Base-by-base conservation (phyloP, 495 filamentous ascomycete genomes). In the Neurospora sp. region DNA sequence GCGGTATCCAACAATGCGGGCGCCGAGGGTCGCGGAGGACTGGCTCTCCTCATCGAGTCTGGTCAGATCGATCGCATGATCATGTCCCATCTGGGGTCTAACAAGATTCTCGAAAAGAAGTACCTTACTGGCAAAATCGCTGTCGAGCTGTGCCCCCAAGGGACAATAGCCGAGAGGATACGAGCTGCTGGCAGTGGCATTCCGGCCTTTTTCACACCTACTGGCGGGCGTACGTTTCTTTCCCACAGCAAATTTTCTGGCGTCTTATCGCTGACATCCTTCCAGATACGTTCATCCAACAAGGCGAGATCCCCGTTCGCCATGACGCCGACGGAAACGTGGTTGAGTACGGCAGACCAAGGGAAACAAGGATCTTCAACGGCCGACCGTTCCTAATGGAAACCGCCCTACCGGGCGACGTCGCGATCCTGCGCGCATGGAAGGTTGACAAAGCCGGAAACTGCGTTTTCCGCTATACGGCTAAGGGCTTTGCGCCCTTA, bases 1-100 rank as follows among this genome's bases (percentile, higher is more conserved):
- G 88, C 87, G 42, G 89, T 91, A 39, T 91, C 89, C 70, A 91
- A 91, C 79, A 91, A 91, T 78, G 89, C 89, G 27, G 89, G 89
- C 39, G 82, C 85, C 9, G 86, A 85, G 48, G 82, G 84, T 35
- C 80, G 84, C n/a, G 89, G 85, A 9, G 89, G 88, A 7, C 81
- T 90, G 1, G 85, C 87, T 35, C 79, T 85, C 4, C 81, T 90
- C 39, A 85, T 88, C 6, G 75, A 84, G 75, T 79, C 85, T 73
- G 85, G 88, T 18, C 89, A 90, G 73, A 81, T 91, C 71, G 81
- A 84, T 72, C 85, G 86, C 75, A 86, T 90, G 78, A 87, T 90
- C 76, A 85, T 89, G 48, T 88, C 86, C 11, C 90, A 86, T 71
- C 77, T 91, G 14, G 89, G 89, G 16, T 81, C 84, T n/a, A 91